Conservation (phyloP, 768 basidiomycete genomes). For the Sarcodon aspratus region DNA sequence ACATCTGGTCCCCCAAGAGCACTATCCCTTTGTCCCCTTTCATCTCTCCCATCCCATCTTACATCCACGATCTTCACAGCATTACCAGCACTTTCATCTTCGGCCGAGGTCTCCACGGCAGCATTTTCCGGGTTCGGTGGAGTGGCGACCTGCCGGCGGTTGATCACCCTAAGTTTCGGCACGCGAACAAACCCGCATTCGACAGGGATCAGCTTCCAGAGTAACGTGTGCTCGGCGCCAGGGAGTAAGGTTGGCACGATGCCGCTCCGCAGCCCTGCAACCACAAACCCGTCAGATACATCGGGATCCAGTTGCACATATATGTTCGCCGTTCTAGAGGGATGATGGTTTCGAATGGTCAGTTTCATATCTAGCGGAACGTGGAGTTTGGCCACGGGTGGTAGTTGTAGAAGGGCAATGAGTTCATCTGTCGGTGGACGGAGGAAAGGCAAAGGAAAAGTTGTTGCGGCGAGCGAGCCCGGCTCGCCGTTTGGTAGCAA, state of each 20-base stretch:
- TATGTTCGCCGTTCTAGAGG: constrained; percentile 55
- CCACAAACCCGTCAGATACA: constrained; percentile 61
- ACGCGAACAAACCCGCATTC: constrained; percentile 60
- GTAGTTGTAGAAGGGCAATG: constrained; percentile 52
- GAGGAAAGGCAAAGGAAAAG: constrained; percentile 49
- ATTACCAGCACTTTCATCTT: constrained; percentile 28
- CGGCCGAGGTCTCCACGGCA: constrained; percentile 8
- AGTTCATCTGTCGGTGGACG: constrained; percentile 50
- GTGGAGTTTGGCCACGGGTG: constrained; percentile 56
- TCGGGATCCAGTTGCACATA: constrained; percentile 66
- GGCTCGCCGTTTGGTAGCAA: constrained; percentile 30
- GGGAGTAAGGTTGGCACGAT: constrained; percentile 66
- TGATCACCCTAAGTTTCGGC: constrained; percentile 50
- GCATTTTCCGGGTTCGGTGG: constrained; percentile 9
- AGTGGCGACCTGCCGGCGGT: constrained; percentile 30
- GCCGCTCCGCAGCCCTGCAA: constrained; percentile 62
- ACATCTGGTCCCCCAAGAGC: background rate
- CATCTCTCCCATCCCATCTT: constrained; percentile 23
- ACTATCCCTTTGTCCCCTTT: background rate
- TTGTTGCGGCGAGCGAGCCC: constrained; percentile 35
- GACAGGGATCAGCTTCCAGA: constrained; percentile 62
- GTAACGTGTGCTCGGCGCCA: constrained; percentile 50
- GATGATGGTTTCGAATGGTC: constrained; percentile 55
- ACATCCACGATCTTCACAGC: constrained; percentile 43
- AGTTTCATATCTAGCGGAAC: constrained; percentile 41